These are phyloP conservation scores for Alternaria hordeiaustralica DNA, from an alignment of 2,329 filamentous ascomycete species.

Conservation along the genomic window DNA sequence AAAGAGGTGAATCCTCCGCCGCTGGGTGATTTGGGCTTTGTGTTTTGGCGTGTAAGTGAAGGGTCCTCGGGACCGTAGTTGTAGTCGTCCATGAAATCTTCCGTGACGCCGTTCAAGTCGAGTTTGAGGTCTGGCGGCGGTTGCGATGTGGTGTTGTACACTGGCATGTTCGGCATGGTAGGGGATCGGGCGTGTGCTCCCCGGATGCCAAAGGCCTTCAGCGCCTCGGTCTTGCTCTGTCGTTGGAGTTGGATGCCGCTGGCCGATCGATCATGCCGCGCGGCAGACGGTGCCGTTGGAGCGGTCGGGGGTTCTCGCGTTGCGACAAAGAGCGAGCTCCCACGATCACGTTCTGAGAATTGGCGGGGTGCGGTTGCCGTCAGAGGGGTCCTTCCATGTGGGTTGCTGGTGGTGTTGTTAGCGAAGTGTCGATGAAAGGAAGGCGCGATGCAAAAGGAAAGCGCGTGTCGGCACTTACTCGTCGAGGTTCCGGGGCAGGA, in stretches of 20 bases:
- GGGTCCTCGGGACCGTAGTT: constrained; percentile 38
- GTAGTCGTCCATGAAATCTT: constrained; percentile 47
- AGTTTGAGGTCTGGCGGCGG: constrained; percentile 44
- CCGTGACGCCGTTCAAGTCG: constrained; percentile 46
- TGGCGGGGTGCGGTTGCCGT: constrained; percentile 30
- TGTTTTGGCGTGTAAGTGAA: constrained; percentile 28
- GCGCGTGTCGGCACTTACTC: constrained; percentile 36
- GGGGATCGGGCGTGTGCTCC: constrained; percentile 41
- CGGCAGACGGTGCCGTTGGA: constrained; percentile 10
- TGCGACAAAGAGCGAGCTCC: constrained; percentile 28
- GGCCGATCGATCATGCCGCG: constrained; percentile 46
- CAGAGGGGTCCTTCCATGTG: constrained; percentile 44
- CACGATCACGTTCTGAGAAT: constrained; percentile 29
- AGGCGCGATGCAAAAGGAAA: constrained; percentile 1
- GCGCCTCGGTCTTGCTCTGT: constrained; percentile 34
- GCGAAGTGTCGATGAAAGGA: neutral
- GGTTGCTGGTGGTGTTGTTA: constrained; percentile 39
- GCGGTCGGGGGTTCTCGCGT: constrained; percentile 9
- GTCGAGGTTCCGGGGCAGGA: constrained; percentile 48
- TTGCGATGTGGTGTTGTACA: constrained; percentile 36
- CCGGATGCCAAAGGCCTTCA: constrained; percentile 27
- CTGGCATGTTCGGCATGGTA: constrained; percentile 49
- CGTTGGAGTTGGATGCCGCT: constrained; percentile 43
- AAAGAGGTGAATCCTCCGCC: constrained; percentile 67
- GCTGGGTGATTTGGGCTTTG: constrained; percentile 52